Conservation (phyloP, 1,284 basidiomycete species). For the Pyrrhoderma lamaoense region DNA sequence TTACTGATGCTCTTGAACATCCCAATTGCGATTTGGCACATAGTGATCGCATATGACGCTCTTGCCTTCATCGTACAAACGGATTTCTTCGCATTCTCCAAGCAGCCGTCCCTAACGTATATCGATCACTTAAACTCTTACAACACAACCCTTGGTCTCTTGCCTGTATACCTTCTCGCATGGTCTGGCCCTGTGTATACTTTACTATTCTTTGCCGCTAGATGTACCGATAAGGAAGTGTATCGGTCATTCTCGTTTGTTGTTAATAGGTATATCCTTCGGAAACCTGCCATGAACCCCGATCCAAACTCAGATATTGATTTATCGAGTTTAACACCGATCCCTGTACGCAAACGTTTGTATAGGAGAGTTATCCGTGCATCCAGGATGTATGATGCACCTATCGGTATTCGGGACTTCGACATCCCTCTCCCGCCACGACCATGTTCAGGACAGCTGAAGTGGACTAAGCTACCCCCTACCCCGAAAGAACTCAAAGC, state of each 20-base stretch:
- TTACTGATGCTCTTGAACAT: conserved; percentile 3
- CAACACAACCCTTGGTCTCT: not conserved
- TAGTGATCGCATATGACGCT: not conserved
- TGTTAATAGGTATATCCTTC: conserved; percentile 5
- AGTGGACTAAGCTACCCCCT: not conserved
- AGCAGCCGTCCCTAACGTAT: conserved; percentile 2
- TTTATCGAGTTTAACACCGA: conserved; percentile 5
- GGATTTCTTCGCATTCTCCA: not conserved
- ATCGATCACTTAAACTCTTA: conserved; percentile 4
- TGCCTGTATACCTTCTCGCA: conserved; percentile 1
- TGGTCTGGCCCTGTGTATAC: conserved; percentile 11
- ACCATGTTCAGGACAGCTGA: not conserved
- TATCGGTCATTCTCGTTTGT: conserved; percentile 3
- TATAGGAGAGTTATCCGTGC: not conserved
- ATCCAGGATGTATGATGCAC: conserved; percentile 4
- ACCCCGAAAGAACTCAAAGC: not conserved
- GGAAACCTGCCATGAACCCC: not conserved
- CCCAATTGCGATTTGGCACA: not conserved
- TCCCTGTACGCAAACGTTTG: conserved; percentile 4
- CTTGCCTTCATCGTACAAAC: not conserved
- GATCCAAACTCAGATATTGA: conserved; percentile 8
- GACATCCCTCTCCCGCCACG: conserved; percentile 10
- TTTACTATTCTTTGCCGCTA: conserved; percentile 7
- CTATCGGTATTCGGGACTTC: not conserved
- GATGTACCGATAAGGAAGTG: conserved; percentile 1